Evolutionary conservation across 192 early-diverging fungal species (phyloP).

Genomic region (Funneliformis geosporum): DNA sequence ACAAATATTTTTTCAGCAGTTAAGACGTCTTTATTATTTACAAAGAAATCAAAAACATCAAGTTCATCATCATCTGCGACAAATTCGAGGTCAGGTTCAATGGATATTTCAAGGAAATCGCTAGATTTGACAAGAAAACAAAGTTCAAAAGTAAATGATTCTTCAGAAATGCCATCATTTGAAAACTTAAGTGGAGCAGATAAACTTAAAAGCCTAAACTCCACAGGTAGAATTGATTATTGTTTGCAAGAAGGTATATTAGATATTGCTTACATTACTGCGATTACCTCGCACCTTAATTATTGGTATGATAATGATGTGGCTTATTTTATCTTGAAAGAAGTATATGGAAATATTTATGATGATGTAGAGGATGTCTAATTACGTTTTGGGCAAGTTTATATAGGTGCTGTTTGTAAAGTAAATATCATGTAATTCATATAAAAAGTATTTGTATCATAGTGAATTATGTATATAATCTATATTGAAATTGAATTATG

Average conservation of each 20-base stretch:
- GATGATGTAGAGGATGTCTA: background rate
- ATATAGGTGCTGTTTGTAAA: no score
- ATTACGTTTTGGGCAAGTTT: no score
- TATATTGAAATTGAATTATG: no score
- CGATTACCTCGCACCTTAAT: constrained; percentile 42
- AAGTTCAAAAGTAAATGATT: background rate
- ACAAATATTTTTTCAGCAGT: constrained; percentile 24
- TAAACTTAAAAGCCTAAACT: constrained; percentile 48
- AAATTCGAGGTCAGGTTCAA: background rate
- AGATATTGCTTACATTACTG: constrained; percentile 16
- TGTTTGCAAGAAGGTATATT: constrained; percentile 44
- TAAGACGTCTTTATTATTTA: background rate
- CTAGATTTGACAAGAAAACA: constrained; percentile 23
- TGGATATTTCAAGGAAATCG: constrained; percentile 4
- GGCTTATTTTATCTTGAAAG: constrained; percentile 60
- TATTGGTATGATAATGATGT: constrained; percentile 61
- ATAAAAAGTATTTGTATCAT: no score
- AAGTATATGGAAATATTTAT: constrained; percentile 45
- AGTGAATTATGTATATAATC: no score
- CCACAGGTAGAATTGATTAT: constrained; percentile 54
- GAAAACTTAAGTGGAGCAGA: constrained; percentile 36
- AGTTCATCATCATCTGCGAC: background rate
- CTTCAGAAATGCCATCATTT: background rate
- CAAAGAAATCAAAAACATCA: background rate
- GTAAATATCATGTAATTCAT: no score